These are phyloP conservation scores for Fusarium acutatum DNA, from an alignment of 2,329 filamentous ascomycete species.

Conservation along the genomic window DNA sequence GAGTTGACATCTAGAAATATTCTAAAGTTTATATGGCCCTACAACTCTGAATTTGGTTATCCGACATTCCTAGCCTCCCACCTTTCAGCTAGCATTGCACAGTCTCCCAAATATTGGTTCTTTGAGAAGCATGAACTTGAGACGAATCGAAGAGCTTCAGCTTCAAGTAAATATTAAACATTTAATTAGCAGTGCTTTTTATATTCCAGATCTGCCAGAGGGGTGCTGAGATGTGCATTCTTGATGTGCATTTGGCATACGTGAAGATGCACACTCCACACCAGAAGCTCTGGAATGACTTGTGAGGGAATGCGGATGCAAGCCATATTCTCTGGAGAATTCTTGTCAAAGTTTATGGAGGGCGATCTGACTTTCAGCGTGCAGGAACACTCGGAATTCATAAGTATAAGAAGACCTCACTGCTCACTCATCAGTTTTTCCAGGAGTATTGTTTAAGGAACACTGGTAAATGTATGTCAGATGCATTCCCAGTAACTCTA, in stretches of 20 bases:
- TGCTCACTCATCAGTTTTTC: neutral
- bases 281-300: slow-evolving; percentile 29
- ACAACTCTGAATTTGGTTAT: slow-evolving; percentile 13
- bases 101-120: neutral
- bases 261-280: slow-evolving; percentile 33
- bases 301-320: slow-evolving; percentile 34
- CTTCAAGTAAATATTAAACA: neutral
- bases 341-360: slow-evolving; percentile 32
- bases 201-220: neutral
- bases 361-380: slow-evolving; percentile 17
- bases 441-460: neutral
- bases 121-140: neutral
- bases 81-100: neutral
- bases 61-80: slow-evolving; percentile 17
- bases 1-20: slow-evolving; percentile 21
- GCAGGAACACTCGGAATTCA: neutral
- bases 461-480: too few species aligned
- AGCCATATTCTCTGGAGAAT: slow-evolving; percentile 34
- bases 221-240: slow-evolving; percentile 25
- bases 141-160: neutral
- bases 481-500: neutral
- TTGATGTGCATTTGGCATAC: slow-evolving; percentile 22
- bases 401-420: slow-evolving; percentile 27
- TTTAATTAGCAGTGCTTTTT: neutral
- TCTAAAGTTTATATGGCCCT: slow-evolving; percentile 25